Conservation (phyloP, 805 yeast species). For the Lipomyces orientalis region DNA sequence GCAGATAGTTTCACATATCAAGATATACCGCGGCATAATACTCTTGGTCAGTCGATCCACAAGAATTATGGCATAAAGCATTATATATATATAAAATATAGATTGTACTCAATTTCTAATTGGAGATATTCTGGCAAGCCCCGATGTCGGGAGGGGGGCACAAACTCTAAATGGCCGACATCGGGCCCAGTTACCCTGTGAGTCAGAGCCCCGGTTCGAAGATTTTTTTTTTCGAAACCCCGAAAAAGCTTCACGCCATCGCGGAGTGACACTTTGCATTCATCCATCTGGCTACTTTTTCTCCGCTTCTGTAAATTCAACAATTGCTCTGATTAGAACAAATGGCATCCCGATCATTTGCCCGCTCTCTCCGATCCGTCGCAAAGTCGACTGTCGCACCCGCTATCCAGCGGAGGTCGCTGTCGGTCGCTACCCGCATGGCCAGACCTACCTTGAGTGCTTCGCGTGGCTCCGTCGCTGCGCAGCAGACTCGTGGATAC, state of each 20-base stretch:
- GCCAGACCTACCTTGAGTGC: conserved; percentile 55
- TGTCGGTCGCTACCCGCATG: conserved; percentile 46
- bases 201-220: not conserved
- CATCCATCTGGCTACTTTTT: not conserved
- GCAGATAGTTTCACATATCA: too few species aligned
- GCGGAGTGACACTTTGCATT: conserved; percentile 28
- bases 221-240: not conserved
- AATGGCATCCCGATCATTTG: conserved; percentile 55
- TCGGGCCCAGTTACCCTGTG: not conserved
- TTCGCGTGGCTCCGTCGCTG: conserved; percentile 58
- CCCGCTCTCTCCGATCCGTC: conserved; percentile 57
- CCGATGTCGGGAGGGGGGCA: not conserved
- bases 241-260: conserved; percentile 8
- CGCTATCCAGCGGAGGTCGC: conserved; percentile 63
- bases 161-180: not conserved
- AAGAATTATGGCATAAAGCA: too few species aligned
- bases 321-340: not conserved
- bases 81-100: too few species aligned
- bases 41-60: too few species aligned
- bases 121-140: too few species aligned
- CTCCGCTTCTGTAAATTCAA: not conserved
- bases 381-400: conserved; percentile 48
- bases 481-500: conserved; percentile 80
- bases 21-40: too few species aligned
- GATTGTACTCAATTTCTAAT: too few species aligned